These are phyloP conservation scores for Trichophyton rubrum DNA, from an alignment of 2,329 filamentous ascomycete species.

Conservation along the genomic window DNA sequence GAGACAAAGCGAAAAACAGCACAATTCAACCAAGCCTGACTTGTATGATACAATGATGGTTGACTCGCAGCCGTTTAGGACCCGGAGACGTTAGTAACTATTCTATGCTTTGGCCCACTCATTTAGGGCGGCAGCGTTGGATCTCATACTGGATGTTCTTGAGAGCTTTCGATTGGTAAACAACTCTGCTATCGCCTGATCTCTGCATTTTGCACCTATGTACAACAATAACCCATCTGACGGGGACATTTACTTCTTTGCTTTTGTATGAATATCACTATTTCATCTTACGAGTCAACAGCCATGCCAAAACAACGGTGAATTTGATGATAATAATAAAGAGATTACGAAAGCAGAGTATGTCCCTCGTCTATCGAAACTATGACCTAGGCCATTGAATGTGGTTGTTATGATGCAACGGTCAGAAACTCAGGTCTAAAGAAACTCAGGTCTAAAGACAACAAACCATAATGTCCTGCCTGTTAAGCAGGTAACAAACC, in stretches of 20 bases:
- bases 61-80: constrained; percentile 16
- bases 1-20: constrained; percentile 6
- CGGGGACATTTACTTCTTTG: neutral
- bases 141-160: too few relatives aligned
- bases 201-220: neutral
- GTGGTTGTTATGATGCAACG: too few relatives aligned
- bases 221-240: neutral
- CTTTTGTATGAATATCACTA: neutral
- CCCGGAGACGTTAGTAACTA: neutral
- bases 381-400: too few relatives aligned
- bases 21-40: constrained; percentile 9
- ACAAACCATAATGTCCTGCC: too few relatives aligned
- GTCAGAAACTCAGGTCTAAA: too few relatives aligned
- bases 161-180: neutral
- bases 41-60: constrained; percentile 32
- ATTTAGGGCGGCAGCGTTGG: neutral
- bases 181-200: neutral
- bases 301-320: too few relatives aligned
- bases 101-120: neutral
- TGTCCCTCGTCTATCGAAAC: too few relatives aligned
- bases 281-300: neutral
- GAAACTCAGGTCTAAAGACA: too few relatives aligned
- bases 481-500: neutral
- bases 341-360: too few relatives aligned
- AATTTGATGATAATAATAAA: too few relatives aligned